A percentile compares a stretch with the other conserved stretches of the same genome.
Evolutionary conservation across 2,329 filamentous ascomycete genomes (phyloP).

Genomic region (Chaetomium olivaceum): DNA sequence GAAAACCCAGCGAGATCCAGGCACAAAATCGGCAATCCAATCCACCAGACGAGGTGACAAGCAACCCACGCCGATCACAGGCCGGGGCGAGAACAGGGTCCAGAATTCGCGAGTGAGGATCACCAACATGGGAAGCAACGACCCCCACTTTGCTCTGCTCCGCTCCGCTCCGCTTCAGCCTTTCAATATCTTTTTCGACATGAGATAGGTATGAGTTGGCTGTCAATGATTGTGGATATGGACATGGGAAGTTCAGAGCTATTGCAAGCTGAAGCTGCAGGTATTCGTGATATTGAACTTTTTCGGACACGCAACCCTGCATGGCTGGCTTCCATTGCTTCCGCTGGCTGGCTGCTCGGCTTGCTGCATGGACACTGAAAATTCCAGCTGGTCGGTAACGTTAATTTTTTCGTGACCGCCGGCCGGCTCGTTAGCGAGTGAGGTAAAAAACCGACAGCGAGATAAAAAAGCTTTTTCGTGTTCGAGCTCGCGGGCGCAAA

Average conservation of each 20-base stretch:
- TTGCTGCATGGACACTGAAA: neutral
- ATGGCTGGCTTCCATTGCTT: neutral
- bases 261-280: constrained; percentile 13
- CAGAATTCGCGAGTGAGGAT: neutral
- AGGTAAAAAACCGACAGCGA: neutral
- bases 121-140: neutral
- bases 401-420: neutral
- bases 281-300: constrained; percentile 12
- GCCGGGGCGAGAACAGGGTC: constrained; percentile 4
- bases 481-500: neutral
- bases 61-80: neutral
- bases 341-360: neutral
- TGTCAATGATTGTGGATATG: neutral
- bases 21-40: constrained; percentile 3
- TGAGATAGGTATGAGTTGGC: neutral
- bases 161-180: neutral
- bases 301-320: neutral
- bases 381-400: neutral
- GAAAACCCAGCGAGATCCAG: neutral
- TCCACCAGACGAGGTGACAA: neutral
- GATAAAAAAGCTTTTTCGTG: neutral
- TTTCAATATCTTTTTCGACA: constrained; percentile 2
- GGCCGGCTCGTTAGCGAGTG: neutral
- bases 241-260: neutral
- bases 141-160: neutral